Base-by-base conservation (phyloP, 2,329 filamentous ascomycete genomes). In the Penicillium hesseltinei region DNA sequence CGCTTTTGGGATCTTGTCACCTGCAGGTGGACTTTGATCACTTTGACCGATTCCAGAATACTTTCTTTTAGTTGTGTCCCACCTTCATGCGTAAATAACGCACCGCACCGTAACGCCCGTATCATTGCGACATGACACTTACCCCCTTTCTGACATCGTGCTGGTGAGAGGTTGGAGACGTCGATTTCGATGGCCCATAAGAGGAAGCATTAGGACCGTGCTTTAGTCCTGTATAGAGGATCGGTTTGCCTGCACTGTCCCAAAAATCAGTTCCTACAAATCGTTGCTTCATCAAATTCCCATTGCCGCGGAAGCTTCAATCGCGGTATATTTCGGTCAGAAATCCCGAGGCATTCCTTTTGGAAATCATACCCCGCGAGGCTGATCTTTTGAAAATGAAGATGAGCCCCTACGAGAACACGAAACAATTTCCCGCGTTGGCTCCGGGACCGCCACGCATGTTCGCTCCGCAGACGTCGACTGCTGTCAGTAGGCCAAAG, bases 401-500 rank as follows among this genome's bases (percentile, higher is more conserved):
- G 38, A 60, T 63, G 58, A 59, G 47, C 52, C 51, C 51, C 13
- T 61, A 64, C 29, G 61, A 67, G 35, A 56, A 60, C 27, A 49
- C 59, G 29, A 71, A 63, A 46, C 60, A 63, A 11, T 70, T 73
- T 44, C 66, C 65, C 51, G 50, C 63, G 13, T 61, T 73, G 29
- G 70, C 70, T 31, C 71, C 64, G n/a, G 62, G 64, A 1, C 70
- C 56, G 59, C 62, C 31, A 61, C 70, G 47, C 52, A 63, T 53
- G 53, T 60, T 47, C 38, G 55, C 56, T 42, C 64, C 57, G 50
- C 62, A 59, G 29, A 58, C 51, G 39, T 59, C 63, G 11, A 58
- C 62, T n/a, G 47, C 65, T n/a, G 44, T 72, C 42, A 60, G 58
- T 43, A 69, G 67, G 45, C 66, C 67, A 25, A 73, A 69, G 47